Percentiles rank a stretch among this genome's conserved stretches.
phyloP scores from a whole-genome alignment of 2,329 filamentous ascomycete species.

The Didymella sp. region DNA sequence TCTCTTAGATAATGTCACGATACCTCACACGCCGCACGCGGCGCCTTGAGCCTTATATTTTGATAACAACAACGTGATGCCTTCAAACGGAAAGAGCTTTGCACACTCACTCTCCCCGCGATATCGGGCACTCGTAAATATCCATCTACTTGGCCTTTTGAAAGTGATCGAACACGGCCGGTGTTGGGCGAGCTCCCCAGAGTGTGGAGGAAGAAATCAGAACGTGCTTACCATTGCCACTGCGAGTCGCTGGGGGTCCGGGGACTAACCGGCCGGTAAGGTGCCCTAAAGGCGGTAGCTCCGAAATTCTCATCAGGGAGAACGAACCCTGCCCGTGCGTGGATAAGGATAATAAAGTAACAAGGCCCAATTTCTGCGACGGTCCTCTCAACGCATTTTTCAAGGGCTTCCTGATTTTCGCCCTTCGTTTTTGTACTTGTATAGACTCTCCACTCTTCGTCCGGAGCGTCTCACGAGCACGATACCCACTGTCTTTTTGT shows the following conservation, averaged over 20 bases:
- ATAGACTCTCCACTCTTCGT: conserved; percentile 43
- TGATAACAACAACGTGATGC: too few species aligned
- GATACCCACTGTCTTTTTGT: conserved; percentile 28
- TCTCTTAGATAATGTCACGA: too few species aligned
- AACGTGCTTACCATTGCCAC: conserved; percentile 18
- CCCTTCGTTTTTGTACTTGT: conserved; percentile 29
- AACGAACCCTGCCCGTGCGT: conserved; percentile 15
- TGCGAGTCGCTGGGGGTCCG: conserved; percentile 5
- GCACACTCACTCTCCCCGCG: too few species aligned
- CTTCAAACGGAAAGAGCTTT: too few species aligned
- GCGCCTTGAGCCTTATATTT: too few species aligned
- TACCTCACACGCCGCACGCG: too few species aligned
- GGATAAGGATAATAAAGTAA: conserved; percentile 24
- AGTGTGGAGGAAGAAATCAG: neutral
- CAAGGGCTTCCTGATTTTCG: conserved; percentile 19
- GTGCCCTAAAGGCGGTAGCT: conserved; percentile 2
- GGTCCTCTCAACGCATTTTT: conserved; percentile 13
- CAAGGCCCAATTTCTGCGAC: conserved; percentile 15
- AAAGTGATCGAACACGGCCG: too few species aligned
- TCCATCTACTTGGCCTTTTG: too few species aligned
- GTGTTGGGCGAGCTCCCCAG: conserved; percentile 15
- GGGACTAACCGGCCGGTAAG: conserved; percentile 14
- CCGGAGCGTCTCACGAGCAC: conserved; percentile 34
- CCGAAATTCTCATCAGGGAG: conserved; percentile 12
- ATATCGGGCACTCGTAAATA: too few species aligned